Percentiles rank a stretch among this genome's conserved stretches.
phyloP scores from a whole-genome alignment of 1,284 basidiomycete genomes.

The Rhodotorula sp. region DNA sequence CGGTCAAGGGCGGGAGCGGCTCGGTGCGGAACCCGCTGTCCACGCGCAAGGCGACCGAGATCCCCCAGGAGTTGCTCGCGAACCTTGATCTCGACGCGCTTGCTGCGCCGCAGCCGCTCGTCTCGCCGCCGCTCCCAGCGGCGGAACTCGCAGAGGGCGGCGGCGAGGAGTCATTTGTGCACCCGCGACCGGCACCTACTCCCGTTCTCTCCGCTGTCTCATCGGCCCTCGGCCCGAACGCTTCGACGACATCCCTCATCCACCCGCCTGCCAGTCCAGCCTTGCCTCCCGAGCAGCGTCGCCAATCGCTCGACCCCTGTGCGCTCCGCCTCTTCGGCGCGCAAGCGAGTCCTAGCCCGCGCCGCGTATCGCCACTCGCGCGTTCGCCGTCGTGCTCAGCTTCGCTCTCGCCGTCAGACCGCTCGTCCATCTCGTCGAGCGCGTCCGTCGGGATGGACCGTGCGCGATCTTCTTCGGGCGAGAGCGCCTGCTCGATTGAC shows the following conservation, averaged over 20 bases:
- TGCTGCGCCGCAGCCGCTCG: background rate
- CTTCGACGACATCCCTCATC: background rate
- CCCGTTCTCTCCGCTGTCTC: background rate
- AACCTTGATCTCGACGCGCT: background rate
- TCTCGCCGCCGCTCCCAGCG: background rate
- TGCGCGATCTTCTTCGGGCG: background rate
- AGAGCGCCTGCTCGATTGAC: background rate
- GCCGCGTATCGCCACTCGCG: background rate
- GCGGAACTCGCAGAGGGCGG: background rate
- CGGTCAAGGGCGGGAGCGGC: constrained; percentile 2
- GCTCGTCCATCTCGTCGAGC: background rate
- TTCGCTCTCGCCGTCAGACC: background rate
- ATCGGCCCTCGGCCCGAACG: too few species aligned
- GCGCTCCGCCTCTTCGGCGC: background rate
- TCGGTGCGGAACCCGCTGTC: background rate
- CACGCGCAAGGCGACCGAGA: constrained; percentile 15
- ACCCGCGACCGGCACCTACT: background rate
- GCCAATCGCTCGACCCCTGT: background rate
- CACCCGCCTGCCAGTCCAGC: background rate
- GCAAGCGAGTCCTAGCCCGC: too few species aligned
- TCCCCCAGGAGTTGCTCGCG: background rate
- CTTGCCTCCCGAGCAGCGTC: background rate
- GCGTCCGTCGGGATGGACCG: background rate
- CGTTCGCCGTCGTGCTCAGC: background rate
- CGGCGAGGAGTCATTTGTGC: background rate